phyloP scores from a whole-genome alignment of 805 yeast species.

The Sugiyamaella marilandica region DNA sequence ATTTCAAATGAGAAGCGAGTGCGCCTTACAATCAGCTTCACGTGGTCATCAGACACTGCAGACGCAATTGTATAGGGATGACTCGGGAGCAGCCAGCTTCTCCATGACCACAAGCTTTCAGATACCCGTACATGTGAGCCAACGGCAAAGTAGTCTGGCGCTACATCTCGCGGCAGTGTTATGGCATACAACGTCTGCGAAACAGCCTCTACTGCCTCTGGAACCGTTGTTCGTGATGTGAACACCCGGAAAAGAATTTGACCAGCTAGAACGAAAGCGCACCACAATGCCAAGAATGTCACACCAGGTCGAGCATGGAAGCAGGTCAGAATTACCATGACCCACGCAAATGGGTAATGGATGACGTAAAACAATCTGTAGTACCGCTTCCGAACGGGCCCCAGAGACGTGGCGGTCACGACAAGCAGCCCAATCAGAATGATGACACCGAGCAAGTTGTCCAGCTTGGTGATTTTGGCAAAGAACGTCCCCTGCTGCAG shows the following conservation, averaged over 20 bases:
- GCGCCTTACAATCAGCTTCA: constrained; percentile 36
- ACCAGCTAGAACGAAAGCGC: constrained; percentile 46
- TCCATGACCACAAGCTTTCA: constrained; percentile 25
- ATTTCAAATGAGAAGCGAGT: constrained; percentile 29
- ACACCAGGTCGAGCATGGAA: constrained; percentile 80
- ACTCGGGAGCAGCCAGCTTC: constrained; percentile 41
- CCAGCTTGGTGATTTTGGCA: constrained; percentile 44
- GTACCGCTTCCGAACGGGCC: constrained; percentile 51
- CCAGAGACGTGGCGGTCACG: constrained; percentile 65
- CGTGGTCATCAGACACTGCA: constrained; percentile 43
- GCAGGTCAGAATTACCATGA: constrained; percentile 58
- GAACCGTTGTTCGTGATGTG: constrained; percentile 20
- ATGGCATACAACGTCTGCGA: constrained; percentile 46
- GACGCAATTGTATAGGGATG: constrained; percentile 49
- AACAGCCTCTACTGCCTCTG: constrained; percentile 32
- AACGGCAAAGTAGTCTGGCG: constrained; percentile 37
- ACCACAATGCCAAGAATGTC: constrained; percentile 51
- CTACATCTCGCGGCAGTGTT: constrained; percentile 43
- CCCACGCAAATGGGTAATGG: constrained; percentile 79
- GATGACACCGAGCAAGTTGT: constrained; percentile 66
- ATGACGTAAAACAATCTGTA: constrained; percentile 63
- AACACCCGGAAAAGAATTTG: constrained; percentile 55
- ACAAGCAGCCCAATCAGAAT: constrained; percentile 60
- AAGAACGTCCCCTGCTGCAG: constrained; percentile 38
- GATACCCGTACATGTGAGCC: constrained; percentile 46